Conservation (phyloP, 169 alveolate species). For the Eimeria nieschulzi region DNA sequence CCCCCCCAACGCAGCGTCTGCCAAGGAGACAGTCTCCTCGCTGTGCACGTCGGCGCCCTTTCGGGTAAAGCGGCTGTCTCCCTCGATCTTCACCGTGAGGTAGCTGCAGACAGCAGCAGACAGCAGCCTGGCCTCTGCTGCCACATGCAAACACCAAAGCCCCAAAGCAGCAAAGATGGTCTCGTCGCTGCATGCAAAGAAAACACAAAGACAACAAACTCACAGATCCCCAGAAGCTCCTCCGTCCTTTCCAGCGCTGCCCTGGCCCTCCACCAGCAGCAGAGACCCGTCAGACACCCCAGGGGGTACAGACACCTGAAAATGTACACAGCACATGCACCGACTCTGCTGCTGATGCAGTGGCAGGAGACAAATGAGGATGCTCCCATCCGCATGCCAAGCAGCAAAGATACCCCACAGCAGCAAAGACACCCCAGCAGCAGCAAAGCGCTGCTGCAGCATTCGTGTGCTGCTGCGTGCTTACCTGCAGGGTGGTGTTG, state of each 20-base stretch:
- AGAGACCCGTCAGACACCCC: constrained; percentile 44
- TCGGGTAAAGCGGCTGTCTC: constrained; percentile 6
- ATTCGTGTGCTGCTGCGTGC: too few relatives aligned
- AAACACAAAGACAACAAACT: background rate
- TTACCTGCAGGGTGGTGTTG: background rate
- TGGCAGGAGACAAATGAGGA: too few relatives aligned
- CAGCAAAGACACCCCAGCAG: too few relatives aligned
- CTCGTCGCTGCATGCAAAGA: too few relatives aligned
- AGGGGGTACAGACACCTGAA: constrained; percentile 34
- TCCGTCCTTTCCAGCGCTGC: constrained; percentile 19
- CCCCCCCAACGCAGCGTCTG: constrained; percentile 30
- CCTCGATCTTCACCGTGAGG: constrained; percentile 24
- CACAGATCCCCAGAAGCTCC: constrained; percentile 47
- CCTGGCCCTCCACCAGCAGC: constrained; percentile 58
- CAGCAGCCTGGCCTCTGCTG: background rate
- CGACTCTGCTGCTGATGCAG: too few relatives aligned
- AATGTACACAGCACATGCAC: too few relatives aligned
- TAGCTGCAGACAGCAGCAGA: constrained; percentile 7
- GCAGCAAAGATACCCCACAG: too few relatives aligned
- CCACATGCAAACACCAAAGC: background rate
- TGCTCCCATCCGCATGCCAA: too few relatives aligned
- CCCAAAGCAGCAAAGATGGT: background rate
- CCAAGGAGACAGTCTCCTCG: constrained; percentile 28
- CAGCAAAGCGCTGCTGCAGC: too few relatives aligned
- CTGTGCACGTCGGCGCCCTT: constrained; percentile 58